Evolutionary conservation across 2,329 filamentous ascomycete genomes (phyloP).

Genomic region (Trichoderma simmonsii): DNA sequence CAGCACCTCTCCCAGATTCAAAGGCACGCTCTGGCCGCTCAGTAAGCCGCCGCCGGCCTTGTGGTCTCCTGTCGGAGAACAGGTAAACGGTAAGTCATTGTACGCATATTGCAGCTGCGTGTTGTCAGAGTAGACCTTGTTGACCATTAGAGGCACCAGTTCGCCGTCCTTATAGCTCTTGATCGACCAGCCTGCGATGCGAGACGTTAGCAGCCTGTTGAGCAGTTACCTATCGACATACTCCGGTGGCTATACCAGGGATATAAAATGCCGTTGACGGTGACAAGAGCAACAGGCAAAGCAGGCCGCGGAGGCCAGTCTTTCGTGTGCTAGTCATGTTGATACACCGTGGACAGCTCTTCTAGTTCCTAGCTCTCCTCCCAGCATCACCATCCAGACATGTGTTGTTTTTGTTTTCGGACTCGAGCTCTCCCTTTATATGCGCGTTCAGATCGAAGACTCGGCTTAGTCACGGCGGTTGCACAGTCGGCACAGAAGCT

Average conservation of each 20-base stretch:
- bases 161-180: conserved; percentile 75
- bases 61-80: conserved; percentile 67
- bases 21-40: conserved; percentile 71
- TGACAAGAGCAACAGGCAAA: conserved; percentile 41
- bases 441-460: background rate
- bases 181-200: conserved; percentile 67
- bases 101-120: conserved; percentile 91
- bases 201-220: conserved; percentile 13
- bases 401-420: background rate
- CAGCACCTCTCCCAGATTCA: conserved; percentile 84
- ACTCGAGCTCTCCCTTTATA: background rate
- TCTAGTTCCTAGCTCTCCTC: background rate
- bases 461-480: background rate
- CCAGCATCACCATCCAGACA: background rate
- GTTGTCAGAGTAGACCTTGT: conserved; percentile 87
- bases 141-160: conserved; percentile 78
- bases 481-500: background rate
- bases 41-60: conserved; percentile 65
- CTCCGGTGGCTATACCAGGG: conserved; percentile 59
- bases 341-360: background rate
- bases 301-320: conserved; percentile 37
- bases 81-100: conserved; percentile 83
- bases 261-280: conserved; percentile 71
- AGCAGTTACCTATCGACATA: conserved; percentile 8
- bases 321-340: conserved; percentile 26